Conservation (phyloP, 2,329 filamentous ascomycete genomes). For the Elsinoe ampelina region DNA sequence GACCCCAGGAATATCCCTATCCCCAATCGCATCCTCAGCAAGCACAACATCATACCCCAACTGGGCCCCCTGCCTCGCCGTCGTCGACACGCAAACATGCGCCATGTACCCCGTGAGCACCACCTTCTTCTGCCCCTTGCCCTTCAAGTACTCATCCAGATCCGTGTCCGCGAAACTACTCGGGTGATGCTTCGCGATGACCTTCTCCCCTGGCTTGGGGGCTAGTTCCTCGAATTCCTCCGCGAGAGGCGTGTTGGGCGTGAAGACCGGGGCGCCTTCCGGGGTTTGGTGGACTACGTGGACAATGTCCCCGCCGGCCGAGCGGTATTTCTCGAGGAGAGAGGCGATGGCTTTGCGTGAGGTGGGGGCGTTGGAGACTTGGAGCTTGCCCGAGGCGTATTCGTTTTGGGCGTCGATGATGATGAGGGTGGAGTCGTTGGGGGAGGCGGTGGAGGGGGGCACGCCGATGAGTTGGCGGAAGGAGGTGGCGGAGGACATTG, state of each 20-base stretch:
- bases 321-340: constrained; percentile 53
- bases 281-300: constrained; percentile 54
- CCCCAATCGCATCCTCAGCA: constrained; percentile 54
- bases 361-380: constrained; percentile 43
- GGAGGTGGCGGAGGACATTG: constrained; percentile 22
- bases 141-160: constrained; percentile 46
- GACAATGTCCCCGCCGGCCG: constrained; percentile 45
- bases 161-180: constrained; percentile 53
- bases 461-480: constrained; percentile 49
- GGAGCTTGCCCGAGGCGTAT: constrained; percentile 51
- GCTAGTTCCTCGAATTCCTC: constrained; percentile 52
- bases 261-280: constrained; percentile 57
- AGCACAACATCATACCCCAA: constrained; percentile 55
- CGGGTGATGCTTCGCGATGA: constrained; percentile 50
- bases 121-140: constrained; percentile 47
- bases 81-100: constrained; percentile 56
- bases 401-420: constrained; percentile 64
- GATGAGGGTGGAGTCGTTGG: constrained; percentile 50
- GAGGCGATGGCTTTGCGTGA: constrained; percentile 49
- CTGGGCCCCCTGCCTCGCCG: constrained; percentile 51
- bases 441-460: constrained; percentile 46
- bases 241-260: constrained; percentile 49
- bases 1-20: constrained; percentile 56
- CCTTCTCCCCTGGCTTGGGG: constrained; percentile 46
- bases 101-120: constrained; percentile 55